Evolutionary conservation across 2,329 filamentous ascomycete species (phyloP).

Genomic region (Aciculosporium take): DNA sequence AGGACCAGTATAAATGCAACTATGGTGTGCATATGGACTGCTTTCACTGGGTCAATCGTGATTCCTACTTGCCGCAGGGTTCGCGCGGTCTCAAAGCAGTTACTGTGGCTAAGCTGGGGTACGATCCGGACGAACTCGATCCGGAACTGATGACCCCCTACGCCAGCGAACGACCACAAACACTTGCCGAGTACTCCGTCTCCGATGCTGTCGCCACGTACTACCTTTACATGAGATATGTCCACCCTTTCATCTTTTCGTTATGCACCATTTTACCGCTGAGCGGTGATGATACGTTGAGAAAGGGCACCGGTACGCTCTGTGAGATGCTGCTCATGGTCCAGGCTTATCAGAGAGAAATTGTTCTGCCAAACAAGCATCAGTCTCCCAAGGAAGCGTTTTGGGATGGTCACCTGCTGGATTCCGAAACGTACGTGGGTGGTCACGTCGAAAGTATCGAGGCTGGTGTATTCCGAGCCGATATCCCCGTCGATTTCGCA

Average conservation of each 20-base stretch:
- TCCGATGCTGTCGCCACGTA: conserved; percentile 98
- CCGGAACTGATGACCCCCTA: conserved; percentile 93
- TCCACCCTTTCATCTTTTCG: conserved; percentile 99
- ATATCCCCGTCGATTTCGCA: conserved; percentile 88
- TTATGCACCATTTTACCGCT: conserved; percentile 92
- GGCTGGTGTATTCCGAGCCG: conserved; percentile 87
- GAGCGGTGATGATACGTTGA: conserved; percentile 78
- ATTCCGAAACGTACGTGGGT: conserved; percentile 95
- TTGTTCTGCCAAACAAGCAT: conserved; percentile 93
- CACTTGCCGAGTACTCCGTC: conserved; percentile 91
- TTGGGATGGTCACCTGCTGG: conserved; percentile 89
- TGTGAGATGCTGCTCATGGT: conserved; percentile 99
- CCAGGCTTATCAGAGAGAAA: conserved; percentile 82
- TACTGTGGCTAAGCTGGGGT: conserved; percentile 92
- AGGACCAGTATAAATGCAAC: conserved; percentile 92
- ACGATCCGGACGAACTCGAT: conserved; percentile 94
- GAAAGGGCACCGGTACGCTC: conserved; percentile 95
- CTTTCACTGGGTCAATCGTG: conserved; percentile 97
- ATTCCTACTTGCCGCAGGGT: conserved; percentile 93
- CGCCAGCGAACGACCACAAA: conserved; percentile 82
- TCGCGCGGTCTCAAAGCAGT: conserved; percentile 95
- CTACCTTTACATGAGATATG: conserved; percentile 99
- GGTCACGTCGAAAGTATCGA: conserved; percentile 99
- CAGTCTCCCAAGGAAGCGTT: conserved; percentile 81
- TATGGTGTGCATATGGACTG: conserved; percentile 99